These are phyloP conservation scores for Dioscorea alata DNA, from an alignment of 106 monocot species.

Conservation along the genomic window DNA sequence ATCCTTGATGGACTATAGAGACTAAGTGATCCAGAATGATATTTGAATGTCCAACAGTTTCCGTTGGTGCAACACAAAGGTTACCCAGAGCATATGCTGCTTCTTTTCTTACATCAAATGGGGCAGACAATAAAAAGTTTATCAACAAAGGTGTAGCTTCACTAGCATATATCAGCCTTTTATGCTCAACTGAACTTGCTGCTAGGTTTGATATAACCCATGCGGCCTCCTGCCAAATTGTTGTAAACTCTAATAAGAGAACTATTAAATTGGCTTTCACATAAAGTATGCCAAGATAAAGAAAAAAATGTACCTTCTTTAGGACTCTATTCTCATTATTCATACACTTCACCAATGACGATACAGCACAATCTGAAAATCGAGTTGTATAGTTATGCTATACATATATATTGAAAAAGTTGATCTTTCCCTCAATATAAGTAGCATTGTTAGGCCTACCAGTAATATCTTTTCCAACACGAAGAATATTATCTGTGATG, in stretches of 20 bases:
- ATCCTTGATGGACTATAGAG: constrained; percentile 56
- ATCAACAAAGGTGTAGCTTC: constrained; percentile 61
- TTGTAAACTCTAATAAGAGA: constrained; percentile 7
- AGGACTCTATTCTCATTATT: constrained; percentile 74
- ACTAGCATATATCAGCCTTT: constrained; percentile 61
- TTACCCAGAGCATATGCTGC: constrained; percentile 86
- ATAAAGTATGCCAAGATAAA: neutral
- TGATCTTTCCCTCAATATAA: neutral
- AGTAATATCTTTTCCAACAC: constrained; percentile 60
- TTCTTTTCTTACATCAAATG: constrained; percentile 88
- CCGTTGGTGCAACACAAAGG: constrained; percentile 69
- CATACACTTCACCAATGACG: constrained; percentile 75
- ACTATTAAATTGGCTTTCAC: neutral
- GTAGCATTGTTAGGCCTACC: constrained; percentile 18
- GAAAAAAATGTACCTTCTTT: constrained; percentile 57
- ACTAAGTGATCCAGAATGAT: constrained; percentile 69
- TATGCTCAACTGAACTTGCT: constrained; percentile 77
- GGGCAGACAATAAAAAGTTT: constrained; percentile 52
- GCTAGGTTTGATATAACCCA: constrained; percentile 95
- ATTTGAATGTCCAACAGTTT: constrained; percentile 27
- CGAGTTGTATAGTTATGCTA: neutral
- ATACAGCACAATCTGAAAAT: constrained; percentile 59
- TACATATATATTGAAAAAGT: no score
- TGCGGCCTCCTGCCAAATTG: constrained; percentile 60
- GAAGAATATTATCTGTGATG: constrained; percentile 47